A percentile compares a stretch with the other conserved stretches of the same genome.
Conservation (phyloP, 2,329 filamentous ascomycete genomes). For the Colletotrichum incanum region DNA sequence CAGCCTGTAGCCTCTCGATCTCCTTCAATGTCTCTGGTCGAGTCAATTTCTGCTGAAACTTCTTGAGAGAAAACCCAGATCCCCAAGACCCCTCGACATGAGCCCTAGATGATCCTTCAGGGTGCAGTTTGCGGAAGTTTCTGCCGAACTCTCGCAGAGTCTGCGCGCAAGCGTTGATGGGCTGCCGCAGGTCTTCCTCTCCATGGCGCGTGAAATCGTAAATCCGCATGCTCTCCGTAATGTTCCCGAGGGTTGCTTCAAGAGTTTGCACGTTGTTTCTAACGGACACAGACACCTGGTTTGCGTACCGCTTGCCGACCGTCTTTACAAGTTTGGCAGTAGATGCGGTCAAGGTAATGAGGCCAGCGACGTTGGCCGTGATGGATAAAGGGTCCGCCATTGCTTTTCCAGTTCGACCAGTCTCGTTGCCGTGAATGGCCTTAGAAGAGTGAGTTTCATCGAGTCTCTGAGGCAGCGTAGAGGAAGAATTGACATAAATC, state of each 20-base stretch:
- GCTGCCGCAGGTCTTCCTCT: neutral
- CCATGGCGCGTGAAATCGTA: neutral
- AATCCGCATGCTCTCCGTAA: neutral
- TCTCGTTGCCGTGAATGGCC: neutral
- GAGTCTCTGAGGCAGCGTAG: neutral
- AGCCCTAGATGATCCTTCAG: neutral
- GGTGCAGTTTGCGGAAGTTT: neutral
- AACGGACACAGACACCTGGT: neutral
- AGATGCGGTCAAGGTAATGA: neutral
- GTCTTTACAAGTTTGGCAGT: neutral
- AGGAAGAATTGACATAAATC: neutral
- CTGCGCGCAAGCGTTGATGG: neutral
- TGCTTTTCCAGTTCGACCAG: neutral
- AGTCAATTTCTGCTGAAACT: neutral
- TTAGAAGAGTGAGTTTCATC: neutral
- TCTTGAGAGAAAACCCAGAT: neutral
- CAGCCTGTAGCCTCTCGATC: neutral
- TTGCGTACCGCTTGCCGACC: neutral
- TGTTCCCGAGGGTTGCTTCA: neutral
- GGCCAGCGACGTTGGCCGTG: neutral
- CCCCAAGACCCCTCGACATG: neutral
- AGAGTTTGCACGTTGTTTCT: neutral
- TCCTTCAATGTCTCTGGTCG: conserved; percentile 7
- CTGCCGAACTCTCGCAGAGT: neutral
- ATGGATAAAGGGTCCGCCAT: neutral